Evolutionary conservation across 2,329 filamentous ascomycete genomes (phyloP).

Genomic region (Aureobasidium sp.): DNA sequence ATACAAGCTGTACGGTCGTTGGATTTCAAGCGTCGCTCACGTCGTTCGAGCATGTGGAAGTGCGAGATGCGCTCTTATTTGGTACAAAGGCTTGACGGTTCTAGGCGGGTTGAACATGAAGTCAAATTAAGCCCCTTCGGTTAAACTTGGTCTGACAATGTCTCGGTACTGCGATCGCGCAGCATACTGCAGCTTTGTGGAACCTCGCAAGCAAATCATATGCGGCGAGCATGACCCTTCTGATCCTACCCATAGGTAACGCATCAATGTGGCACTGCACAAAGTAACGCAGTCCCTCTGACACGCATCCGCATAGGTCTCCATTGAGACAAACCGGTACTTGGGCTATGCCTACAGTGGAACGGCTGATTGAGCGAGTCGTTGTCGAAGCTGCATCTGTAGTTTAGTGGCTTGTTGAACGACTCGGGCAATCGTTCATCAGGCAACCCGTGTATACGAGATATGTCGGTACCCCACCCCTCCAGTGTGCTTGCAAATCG

Average conservation of each 20-base stretch:
- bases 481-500: background rate
- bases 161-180: background rate
- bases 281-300: background rate
- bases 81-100: background rate
- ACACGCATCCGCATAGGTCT: background rate
- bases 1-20: background rate
- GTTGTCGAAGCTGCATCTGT: background rate
- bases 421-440: background rate
- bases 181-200: background rate
- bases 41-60: background rate
- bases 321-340: background rate
- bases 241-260: background rate
- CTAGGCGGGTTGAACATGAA: background rate
- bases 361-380: background rate
- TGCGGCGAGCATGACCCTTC: background rate
- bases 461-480: background rate
- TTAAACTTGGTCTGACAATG: background rate
- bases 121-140: constrained; percentile 6
- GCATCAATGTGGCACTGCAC: background rate
- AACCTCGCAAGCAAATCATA: background rate
- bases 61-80: background rate
- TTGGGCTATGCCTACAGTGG: background rate
- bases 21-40: background rate
- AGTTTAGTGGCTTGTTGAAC: background rate
- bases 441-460: constrained; percentile 3